Percentiles rank a stretch among this genome's conserved stretches.
Conservation (phyloP, 129 eudicot species). For the Pulicaria dysenterica region DNA sequence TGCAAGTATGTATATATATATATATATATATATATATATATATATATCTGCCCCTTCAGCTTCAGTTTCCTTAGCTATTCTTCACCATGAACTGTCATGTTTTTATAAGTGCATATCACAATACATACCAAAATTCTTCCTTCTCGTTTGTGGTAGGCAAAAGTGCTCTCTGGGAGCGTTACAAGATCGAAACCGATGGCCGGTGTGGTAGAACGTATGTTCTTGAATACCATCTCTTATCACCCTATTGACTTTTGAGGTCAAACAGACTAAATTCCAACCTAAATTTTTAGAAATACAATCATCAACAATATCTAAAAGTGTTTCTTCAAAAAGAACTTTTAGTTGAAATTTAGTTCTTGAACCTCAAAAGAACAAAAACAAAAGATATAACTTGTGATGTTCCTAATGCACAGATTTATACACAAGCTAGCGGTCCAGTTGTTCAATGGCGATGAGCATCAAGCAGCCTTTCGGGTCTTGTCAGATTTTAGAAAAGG, state of each 20-base stretch:
- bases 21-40: conserved; percentile 28
- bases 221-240: background rate
- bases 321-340: background rate
- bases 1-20: conserved; percentile 55
- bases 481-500: conserved; percentile 90
- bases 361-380: background rate
- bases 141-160: conserved; percentile 50
- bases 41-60: conserved; percentile 22
- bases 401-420: conserved; percentile 48
- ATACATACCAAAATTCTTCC: too few relatives aligned
- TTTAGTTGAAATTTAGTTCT: background rate
- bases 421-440: conserved; percentile 75
- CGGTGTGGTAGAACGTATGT: conserved; percentile 85
- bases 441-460: conserved; percentile 78
- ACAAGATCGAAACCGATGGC: conserved; percentile 70
- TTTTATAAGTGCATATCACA: too few relatives aligned
- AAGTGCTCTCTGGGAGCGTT: conserved; percentile 68
- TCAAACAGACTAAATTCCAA: background rate
- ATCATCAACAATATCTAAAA: background rate
- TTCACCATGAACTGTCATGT: background rate
- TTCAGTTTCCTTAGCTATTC: conserved; percentile 1
- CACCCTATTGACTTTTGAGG: conserved; percentile 5
- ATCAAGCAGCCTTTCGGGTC: conserved; percentile 91
- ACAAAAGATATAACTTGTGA: background rate
- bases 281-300: background rate